A percentile compares a stretch with the other conserved stretches of the same genome.
These are phyloP conservation scores for Amanita pseudoporphyria DNA, from an alignment of 768 basidiomycete species.

Conservation along the genomic window DNA sequence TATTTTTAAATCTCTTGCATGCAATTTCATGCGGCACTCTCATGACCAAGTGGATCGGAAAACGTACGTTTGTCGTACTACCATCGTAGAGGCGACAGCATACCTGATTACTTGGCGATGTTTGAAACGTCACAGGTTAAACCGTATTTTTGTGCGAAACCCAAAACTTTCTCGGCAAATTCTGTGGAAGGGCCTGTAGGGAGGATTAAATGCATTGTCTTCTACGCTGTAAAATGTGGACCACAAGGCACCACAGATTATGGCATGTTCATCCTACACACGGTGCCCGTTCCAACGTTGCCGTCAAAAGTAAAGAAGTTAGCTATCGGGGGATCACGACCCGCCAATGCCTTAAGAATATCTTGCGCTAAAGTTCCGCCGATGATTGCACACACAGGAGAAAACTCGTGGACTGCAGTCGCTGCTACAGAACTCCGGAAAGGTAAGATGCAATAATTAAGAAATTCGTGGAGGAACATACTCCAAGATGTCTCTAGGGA, in stretches of 20 bases:
- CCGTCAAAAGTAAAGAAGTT: conserved; percentile 92
- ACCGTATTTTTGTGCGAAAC: too few relatives aligned
- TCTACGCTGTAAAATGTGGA: not conserved
- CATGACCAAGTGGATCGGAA: too few relatives aligned
- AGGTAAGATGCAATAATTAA: conserved; percentile 6
- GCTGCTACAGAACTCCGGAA: conserved; percentile 48
- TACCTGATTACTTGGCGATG: too few relatives aligned
- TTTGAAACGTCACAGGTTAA: too few relatives aligned
- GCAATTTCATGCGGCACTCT: too few relatives aligned
- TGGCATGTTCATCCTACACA: conserved; percentile 44
- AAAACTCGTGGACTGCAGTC: conserved; percentile 78
- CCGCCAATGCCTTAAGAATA: conserved; percentile 82
- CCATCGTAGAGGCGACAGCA: too few relatives aligned
- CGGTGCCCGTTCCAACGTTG: conserved; percentile 64
- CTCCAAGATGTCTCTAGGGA: conserved; percentile 57
- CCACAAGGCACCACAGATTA: conserved; percentile 13
- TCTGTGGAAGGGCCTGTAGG: too few relatives aligned
- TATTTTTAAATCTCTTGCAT: too few relatives aligned
- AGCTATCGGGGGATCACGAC: conserved; percentile 85
- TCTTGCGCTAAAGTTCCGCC: conserved; percentile 95
- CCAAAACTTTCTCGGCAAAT: too few relatives aligned
- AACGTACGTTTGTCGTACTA: too few relatives aligned
- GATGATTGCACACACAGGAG: conserved; percentile 88
- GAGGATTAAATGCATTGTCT: too few relatives aligned
- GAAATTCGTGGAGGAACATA: conserved; percentile 22